phyloP scores from a whole-genome alignment of 371 early-diverging fungal species.

The Mucor circinelloides region DNA sequence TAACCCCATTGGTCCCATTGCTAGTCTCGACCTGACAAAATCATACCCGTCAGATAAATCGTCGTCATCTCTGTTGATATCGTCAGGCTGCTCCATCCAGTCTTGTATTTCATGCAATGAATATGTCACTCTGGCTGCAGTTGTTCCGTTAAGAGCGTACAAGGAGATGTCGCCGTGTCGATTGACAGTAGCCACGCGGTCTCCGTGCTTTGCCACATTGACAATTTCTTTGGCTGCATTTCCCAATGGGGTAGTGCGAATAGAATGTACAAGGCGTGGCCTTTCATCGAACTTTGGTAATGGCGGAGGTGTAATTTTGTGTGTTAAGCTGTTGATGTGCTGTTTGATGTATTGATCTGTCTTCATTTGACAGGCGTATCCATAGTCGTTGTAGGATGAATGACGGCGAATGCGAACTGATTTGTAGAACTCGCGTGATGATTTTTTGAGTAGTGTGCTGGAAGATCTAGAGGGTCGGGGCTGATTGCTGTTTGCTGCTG shows the following conservation, averaged over 20 bases:
- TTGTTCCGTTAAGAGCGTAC: constrained; percentile 44
- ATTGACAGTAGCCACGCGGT: constrained; percentile 43
- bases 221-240: constrained; percentile 33
- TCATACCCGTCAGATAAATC: constrained; percentile 51
- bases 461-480: background rate
- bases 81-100: constrained; percentile 37
- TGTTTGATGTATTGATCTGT: constrained; percentile 45
- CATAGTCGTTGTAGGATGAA: constrained; percentile 50
- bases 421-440: constrained; percentile 17
- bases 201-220: constrained; percentile 32
- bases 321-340: background rate
- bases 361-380: constrained; percentile 45
- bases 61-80: constrained; percentile 34
- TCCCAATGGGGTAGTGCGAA: constrained; percentile 38
- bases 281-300: constrained; percentile 27
- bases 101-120: constrained; percentile 4
- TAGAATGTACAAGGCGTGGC: constrained; percentile 31
- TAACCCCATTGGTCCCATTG: constrained; percentile 46
- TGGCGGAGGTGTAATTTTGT: background rate
- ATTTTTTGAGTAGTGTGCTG: constrained; percentile 2
- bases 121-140: constrained; percentile 31
- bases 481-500: background rate
- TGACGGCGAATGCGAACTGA: constrained; percentile 31
- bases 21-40: constrained; percentile 38
- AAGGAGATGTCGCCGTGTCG: constrained; percentile 45